These are phyloP conservation scores for Tulasnella sp. DNA, from an alignment of 768 basidiomycete species.

Conservation along the genomic window DNA sequence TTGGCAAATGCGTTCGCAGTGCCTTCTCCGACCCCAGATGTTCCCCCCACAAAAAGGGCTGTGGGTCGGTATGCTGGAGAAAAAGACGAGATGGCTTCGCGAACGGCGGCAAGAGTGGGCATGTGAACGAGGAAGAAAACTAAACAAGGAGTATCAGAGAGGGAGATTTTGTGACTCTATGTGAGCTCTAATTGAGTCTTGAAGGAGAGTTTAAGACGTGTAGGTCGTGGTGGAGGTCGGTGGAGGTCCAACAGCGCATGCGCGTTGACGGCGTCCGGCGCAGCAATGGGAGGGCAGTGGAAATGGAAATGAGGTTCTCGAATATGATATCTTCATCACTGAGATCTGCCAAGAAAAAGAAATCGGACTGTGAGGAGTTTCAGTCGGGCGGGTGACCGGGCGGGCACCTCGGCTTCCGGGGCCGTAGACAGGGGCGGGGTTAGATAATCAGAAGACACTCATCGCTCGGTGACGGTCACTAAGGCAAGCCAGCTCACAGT, in stretches of 20 bases:
- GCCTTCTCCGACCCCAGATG: conserved; percentile 34
- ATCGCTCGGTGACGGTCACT: not conserved
- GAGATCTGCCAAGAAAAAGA: not conserved
- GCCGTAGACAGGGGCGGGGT: not conserved
- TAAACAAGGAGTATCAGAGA: not conserved
- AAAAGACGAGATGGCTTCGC: conserved; percentile 1
- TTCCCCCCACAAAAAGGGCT: conserved; percentile 35
- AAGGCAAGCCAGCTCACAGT: conserved; percentile 3
- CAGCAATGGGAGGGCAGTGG: not conserved
- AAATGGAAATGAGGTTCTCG: not conserved
- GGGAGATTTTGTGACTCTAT: not conserved
- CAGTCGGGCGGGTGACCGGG: not conserved
- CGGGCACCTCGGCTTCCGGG: not conserved
- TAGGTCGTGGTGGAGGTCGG: not conserved
- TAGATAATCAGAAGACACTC: not conserved
- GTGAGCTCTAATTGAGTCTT: not conserved
- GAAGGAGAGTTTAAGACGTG: not conserved
- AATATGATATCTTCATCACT: not conserved
- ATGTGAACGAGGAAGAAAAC: not conserved
- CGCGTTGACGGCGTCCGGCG: not conserved
- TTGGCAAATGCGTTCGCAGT: conserved; percentile 29
- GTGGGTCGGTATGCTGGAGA: conserved; percentile 32
- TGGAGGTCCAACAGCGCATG: not conserved
- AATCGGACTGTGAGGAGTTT: not conserved
- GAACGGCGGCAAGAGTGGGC: not conserved